Evolutionary conservation across 2,329 filamentous ascomycete species (phyloP), one percentile per base, ranked within the genome.

Genomic region (Claviceps maximensis): DNA sequence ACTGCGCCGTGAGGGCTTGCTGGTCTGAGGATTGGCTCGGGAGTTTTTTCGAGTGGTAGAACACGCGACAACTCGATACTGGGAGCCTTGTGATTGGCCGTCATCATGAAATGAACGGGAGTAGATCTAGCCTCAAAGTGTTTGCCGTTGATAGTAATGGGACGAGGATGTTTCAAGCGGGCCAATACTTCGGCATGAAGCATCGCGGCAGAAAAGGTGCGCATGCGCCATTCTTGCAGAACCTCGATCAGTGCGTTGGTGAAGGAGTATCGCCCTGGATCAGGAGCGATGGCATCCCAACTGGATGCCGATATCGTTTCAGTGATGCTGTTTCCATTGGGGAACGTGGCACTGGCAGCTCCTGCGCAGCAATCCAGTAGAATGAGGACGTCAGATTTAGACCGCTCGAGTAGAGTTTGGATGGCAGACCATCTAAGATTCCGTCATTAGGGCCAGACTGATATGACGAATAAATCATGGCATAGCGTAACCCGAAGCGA

Each of bases 41-140:
- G 5, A 10, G 50, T 38, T 33, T 59, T 56, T 23, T 66, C 63
- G 36, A 53, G 54, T n/a, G 58, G 57, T 1, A 58, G 53, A 42
- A 62, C 62, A 25, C 71, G 69, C 6, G 72, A 72, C 38, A 81
- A 63, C 60, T 81, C 77, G 45, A 82, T 81, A 53, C 78, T 80
- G 0, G 76, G 76, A 1, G 75, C 76, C 54, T 71, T 77, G 60
- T 80, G 77, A 54, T 81, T 79, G 19, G 76, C 71, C 2, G 78
- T 81, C 77, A 80, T 80, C 75, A 81, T 81, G 58, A 80, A 80
- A 58, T 82, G 78, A 4, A 81, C 76, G 0, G 78, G 78, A 0
- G 78, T 81, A 2, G 77, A 78, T 41, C 78, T 72, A 38, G 76
- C 75, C 59, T 81, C 78, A 47, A 79, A 78, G 19, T 74, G 71